Evolutionary conservation across 257 asterid species (phyloP).

Genomic region (Gentiana straminea): DNA sequence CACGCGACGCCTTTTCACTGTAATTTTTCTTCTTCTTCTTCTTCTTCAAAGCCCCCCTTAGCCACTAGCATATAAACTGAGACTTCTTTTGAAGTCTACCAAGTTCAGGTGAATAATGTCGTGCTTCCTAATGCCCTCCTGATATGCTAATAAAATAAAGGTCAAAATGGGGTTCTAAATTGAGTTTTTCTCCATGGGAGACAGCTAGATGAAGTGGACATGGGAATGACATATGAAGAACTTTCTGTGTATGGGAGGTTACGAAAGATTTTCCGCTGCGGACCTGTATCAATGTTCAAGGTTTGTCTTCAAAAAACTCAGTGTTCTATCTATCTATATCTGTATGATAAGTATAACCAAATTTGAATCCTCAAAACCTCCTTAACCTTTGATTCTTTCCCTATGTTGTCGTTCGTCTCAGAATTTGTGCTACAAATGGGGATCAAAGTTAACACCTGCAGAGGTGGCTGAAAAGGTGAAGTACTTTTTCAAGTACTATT

Average conservation of each 20-base stretch:
- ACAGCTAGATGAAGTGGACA: slow-evolving; percentile 96
- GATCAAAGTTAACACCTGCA: slow-evolving; percentile 54
- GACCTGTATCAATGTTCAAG: slow-evolving; percentile 97
- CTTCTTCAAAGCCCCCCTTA: neutral
- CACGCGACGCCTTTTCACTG: neutral
- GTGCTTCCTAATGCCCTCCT: too few relatives aligned
- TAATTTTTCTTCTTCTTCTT: neutral
- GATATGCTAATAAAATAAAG: neutral
- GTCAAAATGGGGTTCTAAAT: neutral
- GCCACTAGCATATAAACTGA: too few relatives aligned
- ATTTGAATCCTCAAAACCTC: too few relatives aligned
- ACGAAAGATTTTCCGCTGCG: slow-evolving; percentile 90
- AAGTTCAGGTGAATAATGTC: too few relatives aligned
- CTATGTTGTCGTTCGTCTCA: slow-evolving; percentile 12
- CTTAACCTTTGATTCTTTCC: too few relatives aligned
- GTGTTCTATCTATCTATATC: neutral
- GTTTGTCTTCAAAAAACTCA: slow-evolving; percentile 21
- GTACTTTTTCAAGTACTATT: slow-evolving; percentile 78
- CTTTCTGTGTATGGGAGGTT: slow-evolving; percentile 85
- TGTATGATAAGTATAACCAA: too few relatives aligned
- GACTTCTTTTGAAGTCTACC: too few relatives aligned
- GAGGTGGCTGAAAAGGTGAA: slow-evolving; percentile 88
- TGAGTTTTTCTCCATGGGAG: slow-evolving; percentile 15
- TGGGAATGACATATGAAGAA: slow-evolving; percentile 96
- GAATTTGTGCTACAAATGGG: slow-evolving; percentile 96